Evolutionary conservation across 148 eudicot genomes (phyloP).

Genomic region (Rhododendron molle): DNA sequence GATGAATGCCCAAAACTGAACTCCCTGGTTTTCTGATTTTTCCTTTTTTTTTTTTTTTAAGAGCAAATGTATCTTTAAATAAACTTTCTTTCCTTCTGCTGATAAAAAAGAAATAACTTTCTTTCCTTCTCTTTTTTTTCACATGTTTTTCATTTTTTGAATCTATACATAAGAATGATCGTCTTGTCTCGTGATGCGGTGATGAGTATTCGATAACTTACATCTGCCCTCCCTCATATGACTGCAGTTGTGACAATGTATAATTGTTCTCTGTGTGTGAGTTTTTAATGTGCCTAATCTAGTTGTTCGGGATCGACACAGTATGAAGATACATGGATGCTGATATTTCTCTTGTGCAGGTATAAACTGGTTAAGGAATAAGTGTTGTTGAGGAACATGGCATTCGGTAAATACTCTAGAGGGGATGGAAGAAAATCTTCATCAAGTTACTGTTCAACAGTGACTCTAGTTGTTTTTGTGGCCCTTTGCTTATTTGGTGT

Average conservation of each 20-base stretch:
- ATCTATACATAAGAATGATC: background rate
- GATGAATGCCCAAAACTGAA: background rate
- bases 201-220: background rate
- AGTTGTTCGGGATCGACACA: background rate
- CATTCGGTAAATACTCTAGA: slow-evolving; percentile 57
- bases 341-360: slow-evolving; percentile 25
- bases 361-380: slow-evolving; percentile 9
- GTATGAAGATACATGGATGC: background rate
- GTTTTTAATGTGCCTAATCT: background rate
- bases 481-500: slow-evolving; percentile 73
- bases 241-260: background rate
- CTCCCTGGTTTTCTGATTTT: background rate
- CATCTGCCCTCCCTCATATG: background rate
- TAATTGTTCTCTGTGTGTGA: background rate
- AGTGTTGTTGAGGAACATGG: slow-evolving; percentile 35
- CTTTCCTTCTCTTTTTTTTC: background rate
- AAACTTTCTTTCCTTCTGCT: background rate
- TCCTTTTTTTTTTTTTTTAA: background rate
- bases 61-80: background rate
- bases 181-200: background rate
- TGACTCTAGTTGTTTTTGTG: slow-evolving; percentile 56
- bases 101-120: background rate
- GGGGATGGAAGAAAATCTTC: slow-evolving; percentile 66
- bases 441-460: slow-evolving; percentile 56
- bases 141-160: background rate